A percentile compares a stretch with the other conserved stretches of the same genome.
Evolutionary conservation across 2,329 filamentous ascomycete genomes (phyloP).

Genomic region (Ophiostoma himal-ulmi): DNA sequence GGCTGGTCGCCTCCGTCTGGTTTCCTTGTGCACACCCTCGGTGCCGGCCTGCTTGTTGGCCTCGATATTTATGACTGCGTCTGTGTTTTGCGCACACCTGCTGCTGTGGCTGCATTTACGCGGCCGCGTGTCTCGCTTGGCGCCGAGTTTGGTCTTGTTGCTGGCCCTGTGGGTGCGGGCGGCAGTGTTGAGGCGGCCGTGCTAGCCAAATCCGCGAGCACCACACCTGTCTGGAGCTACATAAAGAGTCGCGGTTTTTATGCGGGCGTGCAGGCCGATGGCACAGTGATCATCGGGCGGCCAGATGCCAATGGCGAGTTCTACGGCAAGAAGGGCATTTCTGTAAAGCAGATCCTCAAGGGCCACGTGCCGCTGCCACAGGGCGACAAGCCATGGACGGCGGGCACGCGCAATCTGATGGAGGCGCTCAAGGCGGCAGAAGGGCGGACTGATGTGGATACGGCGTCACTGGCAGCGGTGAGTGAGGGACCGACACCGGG

Average conservation of each 20-base stretch:
- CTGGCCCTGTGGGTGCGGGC: constrained; percentile 63
- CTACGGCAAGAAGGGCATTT: constrained; percentile 55
- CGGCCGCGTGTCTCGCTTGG: constrained; percentile 68
- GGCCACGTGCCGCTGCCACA: constrained; percentile 36
- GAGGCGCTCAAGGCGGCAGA: constrained; percentile 28
- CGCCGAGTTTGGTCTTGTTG: constrained; percentile 69
- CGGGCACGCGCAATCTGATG: constrained; percentile 25
- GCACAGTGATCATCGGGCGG: constrained; percentile 77
- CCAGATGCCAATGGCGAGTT: constrained; percentile 82
- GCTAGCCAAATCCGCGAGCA: constrained; percentile 36
- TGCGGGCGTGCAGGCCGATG: constrained; percentile 79
- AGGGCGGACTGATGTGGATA: constrained; percentile 27
- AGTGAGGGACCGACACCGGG: constrained; percentile 4
- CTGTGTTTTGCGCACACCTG: constrained; percentile 62
- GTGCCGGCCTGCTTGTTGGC: constrained; percentile 63
- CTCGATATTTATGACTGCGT: constrained; percentile 74
- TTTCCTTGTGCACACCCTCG: constrained; percentile 64
- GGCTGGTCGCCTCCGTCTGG: constrained; percentile 68
- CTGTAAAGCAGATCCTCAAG: constrained; percentile 44
- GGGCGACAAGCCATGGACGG: constrained; percentile 17
- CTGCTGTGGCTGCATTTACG: constrained; percentile 62
- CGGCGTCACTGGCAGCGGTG: not conserved
- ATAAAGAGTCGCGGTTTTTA: constrained; percentile 87
- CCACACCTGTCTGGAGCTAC: constrained; percentile 55
- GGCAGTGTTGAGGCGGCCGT: constrained; percentile 62